A percentile compares a stretch with the other conserved stretches of the same genome.
Evolutionary conservation across 345 rosid genomes (phyloP).

Genomic region (Euphorbia peplus): DNA sequence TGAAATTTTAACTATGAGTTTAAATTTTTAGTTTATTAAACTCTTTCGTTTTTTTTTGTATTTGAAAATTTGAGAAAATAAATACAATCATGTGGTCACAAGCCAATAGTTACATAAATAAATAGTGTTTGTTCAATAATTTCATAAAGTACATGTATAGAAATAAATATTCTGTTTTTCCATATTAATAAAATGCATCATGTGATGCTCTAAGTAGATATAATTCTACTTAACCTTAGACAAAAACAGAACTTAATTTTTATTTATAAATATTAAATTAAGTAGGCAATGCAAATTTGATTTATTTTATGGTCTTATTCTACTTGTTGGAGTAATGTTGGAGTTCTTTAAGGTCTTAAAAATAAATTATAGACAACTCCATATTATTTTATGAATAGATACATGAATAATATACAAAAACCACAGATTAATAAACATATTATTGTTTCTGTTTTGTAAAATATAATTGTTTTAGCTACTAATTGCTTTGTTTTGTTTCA

Average conservation of each 20-base stretch:
- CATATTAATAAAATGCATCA: too few relatives aligned
- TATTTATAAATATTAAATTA: too few relatives aligned
- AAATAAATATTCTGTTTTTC: too few relatives aligned
- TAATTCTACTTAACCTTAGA: not conserved
- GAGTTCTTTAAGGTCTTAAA: not conserved
- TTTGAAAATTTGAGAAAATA: too few relatives aligned
- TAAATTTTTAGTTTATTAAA: too few relatives aligned
- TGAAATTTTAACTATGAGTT: too few relatives aligned
- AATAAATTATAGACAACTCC: constrained; percentile 1
- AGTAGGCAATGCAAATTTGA: too few relatives aligned
- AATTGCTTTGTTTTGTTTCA: not conserved
- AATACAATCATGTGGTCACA: too few relatives aligned
- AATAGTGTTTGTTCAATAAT: too few relatives aligned
- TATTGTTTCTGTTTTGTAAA: constrained; percentile 16
- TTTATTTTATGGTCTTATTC: not conserved
- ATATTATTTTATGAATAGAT: constrained; percentile 2
- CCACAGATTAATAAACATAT: constrained; percentile 5
- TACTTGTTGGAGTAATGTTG: not conserved
- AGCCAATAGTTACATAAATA: not conserved
- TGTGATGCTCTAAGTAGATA: too few relatives aligned
- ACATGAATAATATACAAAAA: not conserved
- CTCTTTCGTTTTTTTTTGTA: too few relatives aligned
- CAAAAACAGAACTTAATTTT: not conserved
- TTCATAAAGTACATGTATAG: too few relatives aligned
- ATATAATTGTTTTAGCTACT: not conserved